Base-by-base conservation (phyloP, 2,329 filamentous ascomycete genomes). In the Allantophomopsis cytisporea region DNA sequence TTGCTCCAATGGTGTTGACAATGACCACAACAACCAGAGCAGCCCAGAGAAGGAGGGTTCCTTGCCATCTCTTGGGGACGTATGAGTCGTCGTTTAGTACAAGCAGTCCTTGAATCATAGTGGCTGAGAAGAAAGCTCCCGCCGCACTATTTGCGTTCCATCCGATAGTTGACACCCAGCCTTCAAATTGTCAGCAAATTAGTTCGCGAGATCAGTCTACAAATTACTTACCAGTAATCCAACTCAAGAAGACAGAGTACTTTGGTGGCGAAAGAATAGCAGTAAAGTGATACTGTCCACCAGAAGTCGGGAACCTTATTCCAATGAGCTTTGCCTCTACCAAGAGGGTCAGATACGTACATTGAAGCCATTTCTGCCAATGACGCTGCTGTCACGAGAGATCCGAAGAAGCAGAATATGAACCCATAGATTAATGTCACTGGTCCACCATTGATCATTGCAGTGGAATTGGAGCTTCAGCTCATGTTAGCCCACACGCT, bases 271-370 rank as follows among this genome's bases (percentile, higher is more conserved):
- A 66, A 40, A 75, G 63, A 45, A 70, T 65, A 1, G 66, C 69
- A 0, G 75, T 68, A 69, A 71, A 76, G 49, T 75, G 70, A 45
- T 76, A 77, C 54, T 78, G 71, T 7, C 73, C 58, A 35, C 71
- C 73, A 0, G 69, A 59, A 7, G 43, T 50, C 4, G 47, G 50
- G 34, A 14, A 15, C 36, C 36, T 38, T 14, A 10, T 28, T 3
- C 10, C 7, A 28, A 28, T 28, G 10, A 28, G 23, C 23, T 28
- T 28, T 28, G 23, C 8, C 3, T 4, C 10, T 8, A 10, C 8
- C 3, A 8, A 28, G 11, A 5, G 23, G 10, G 3, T 28, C 10
- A 12, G 3, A 15, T 13, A 38, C 23, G 5, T 41, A 47, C 47
- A 66, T 66, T 0, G 61, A 66, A 2, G 61, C 60, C 44, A 65